A percentile compares a stretch with the other conserved stretches of the same genome.
Conservation (phyloP, 2,329 filamentous ascomycete genomes). For the Dichotomopilus funicola region DNA sequence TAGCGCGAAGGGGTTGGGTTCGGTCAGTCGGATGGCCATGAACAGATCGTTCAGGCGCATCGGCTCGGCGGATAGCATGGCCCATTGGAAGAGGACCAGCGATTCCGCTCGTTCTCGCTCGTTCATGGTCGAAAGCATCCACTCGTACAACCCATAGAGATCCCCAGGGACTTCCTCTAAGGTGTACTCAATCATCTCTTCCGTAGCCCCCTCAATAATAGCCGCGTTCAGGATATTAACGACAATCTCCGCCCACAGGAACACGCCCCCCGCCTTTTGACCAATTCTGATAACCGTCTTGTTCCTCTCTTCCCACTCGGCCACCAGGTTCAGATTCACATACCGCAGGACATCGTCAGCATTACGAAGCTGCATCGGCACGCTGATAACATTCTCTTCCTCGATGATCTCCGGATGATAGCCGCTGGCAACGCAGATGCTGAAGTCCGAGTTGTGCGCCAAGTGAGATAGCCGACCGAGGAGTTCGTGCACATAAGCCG, state of each 20-base stretch:
- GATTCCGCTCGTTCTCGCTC: constrained; percentile 27
- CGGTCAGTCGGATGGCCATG: constrained; percentile 28
- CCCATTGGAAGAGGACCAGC: constrained; percentile 31
- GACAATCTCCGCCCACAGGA: constrained; percentile 33
- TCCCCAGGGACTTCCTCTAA: constrained; percentile 28
- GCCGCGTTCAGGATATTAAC: constrained; percentile 33
- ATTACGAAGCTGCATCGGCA: constrained; percentile 29
- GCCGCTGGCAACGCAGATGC: constrained; percentile 28
- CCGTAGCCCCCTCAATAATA: constrained; percentile 29
- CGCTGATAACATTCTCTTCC: constrained; percentile 23
- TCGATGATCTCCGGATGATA: constrained; percentile 21
- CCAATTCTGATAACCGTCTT: constrained; percentile 25
- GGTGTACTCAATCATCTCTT: constrained; percentile 30
- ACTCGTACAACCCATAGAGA: constrained; percentile 31
- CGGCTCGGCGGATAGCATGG: constrained; percentile 28
- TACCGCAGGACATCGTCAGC: constrained; percentile 29
- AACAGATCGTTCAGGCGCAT: constrained; percentile 30
- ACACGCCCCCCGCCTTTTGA: constrained; percentile 27
- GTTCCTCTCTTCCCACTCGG: constrained; percentile 29
- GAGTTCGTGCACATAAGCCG: constrained; percentile 25
- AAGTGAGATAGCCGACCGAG: constrained; percentile 26
- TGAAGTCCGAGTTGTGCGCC: constrained; percentile 29
- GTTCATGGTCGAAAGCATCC: constrained; percentile 30
- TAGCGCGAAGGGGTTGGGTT: constrained; percentile 13
- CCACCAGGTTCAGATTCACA: constrained; percentile 28